These are phyloP conservation scores for Rhizopogon vinicolor DNA, from an alignment of 768 basidiomycete genomes.

Conservation along the genomic window DNA sequence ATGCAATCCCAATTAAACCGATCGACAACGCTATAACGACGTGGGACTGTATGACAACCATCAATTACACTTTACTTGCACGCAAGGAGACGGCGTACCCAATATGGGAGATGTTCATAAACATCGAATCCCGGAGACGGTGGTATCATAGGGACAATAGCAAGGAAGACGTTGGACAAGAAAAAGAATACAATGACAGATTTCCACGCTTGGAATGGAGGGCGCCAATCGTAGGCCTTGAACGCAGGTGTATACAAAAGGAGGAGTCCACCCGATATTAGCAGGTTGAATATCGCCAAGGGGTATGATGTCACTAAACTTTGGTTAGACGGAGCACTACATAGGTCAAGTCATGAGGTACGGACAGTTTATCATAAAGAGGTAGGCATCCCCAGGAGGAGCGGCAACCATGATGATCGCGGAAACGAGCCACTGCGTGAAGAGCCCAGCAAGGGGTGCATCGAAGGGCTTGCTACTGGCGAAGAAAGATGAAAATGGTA, in stretches of 20 bases:
- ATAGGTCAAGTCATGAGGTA: background rate
- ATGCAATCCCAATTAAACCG: slow-evolving; percentile 44
- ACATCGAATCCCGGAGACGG: slow-evolving; percentile 45
- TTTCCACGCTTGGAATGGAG: slow-evolving; percentile 58
- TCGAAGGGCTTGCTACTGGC: slow-evolving; percentile 68
- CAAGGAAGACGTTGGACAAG: slow-evolving; percentile 60
- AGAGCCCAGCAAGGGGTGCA: slow-evolving; percentile 60
- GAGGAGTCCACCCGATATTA: slow-evolving; percentile 58
- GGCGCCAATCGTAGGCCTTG: slow-evolving; percentile 49
- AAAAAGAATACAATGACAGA: slow-evolving; percentile 49
- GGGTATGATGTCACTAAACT: slow-evolving; percentile 54
- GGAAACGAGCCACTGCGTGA: slow-evolving; percentile 58
- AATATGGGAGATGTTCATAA: slow-evolving; percentile 63
- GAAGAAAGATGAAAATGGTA: slow-evolving; percentile 64
- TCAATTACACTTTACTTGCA: background rate
- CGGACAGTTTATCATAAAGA: slow-evolving; percentile 64
- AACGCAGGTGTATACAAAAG: slow-evolving; percentile 49
- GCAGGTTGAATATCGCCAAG: slow-evolving; percentile 49
- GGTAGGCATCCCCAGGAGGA: slow-evolving; percentile 72
- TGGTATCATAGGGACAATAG: slow-evolving; percentile 59
- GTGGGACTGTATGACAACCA: slow-evolving; percentile 37
- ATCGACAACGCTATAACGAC: slow-evolving; percentile 41
- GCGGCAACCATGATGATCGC: slow-evolving; percentile 48
- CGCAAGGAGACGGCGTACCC: slow-evolving; percentile 38
- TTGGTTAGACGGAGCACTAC: background rate